Conservation (phyloP, 192 early-diverging fungal species). For the Nowakowskiella sp. region DNA sequence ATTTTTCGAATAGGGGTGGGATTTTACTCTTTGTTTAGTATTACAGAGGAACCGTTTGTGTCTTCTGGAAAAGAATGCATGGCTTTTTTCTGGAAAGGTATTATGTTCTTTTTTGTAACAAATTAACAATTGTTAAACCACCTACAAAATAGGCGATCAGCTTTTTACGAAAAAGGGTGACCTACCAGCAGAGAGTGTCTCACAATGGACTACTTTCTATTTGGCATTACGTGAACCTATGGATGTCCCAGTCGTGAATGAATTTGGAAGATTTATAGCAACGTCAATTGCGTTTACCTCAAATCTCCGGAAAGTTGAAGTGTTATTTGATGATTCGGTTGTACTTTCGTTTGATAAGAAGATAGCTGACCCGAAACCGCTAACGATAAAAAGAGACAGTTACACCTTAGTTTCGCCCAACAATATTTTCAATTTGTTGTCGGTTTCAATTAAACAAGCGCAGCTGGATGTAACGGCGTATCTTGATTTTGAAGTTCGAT, state of each 20-base stretch:
- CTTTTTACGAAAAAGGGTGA: constrained; percentile 67
- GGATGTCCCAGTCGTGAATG: constrained; percentile 53
- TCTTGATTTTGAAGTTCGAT: constrained; percentile 15
- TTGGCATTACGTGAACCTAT: constrained; percentile 69
- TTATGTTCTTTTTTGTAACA: neutral
- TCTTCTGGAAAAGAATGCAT: constrained; percentile 67
- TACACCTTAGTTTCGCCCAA: constrained; percentile 56
- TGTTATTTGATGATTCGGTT: constrained; percentile 52
- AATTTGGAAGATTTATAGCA: constrained; percentile 61
- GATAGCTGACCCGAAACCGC: constrained; percentile 48
- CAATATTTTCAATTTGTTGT: constrained; percentile 58
- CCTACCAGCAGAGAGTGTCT: constrained; percentile 33
- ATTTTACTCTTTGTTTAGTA: constrained; percentile 81
- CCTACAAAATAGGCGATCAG: constrained; percentile 48
- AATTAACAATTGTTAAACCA: neutral
- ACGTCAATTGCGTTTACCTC: constrained; percentile 70
- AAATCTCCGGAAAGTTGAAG: constrained; percentile 57
- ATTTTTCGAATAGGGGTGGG: constrained; percentile 42
- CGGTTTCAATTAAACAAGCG: constrained; percentile 48
- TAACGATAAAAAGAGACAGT: constrained; percentile 35
- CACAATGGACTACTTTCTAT: constrained; percentile 66
- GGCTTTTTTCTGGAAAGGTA: constrained; percentile 77
- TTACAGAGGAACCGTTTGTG: constrained; percentile 84
- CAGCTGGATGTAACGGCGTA: constrained; percentile 38
- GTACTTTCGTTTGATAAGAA: constrained; percentile 61